Evolutionary conservation across 768 basidiomycete species (phyloP), one percentile per base, ranked within the genome.

Genomic region (Boletus speciosus): DNA sequence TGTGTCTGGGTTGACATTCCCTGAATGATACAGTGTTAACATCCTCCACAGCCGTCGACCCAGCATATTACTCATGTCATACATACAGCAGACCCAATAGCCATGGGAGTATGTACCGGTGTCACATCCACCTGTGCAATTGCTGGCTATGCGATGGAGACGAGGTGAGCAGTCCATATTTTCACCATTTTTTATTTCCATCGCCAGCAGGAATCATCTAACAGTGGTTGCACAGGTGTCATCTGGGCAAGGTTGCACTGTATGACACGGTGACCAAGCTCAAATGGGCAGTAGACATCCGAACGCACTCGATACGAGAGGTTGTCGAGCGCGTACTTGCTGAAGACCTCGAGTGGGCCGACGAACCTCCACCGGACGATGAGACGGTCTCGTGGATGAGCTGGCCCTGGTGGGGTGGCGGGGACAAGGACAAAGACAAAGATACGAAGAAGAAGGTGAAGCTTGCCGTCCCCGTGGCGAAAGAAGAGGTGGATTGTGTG

Each of bases 51-150:
- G 86, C 88, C 86, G 0, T 84, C 85, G 2, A 77, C 78, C 0
- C 81, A 84, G 4, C 88, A 90, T 58, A 76, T 96, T 39, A 93
- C 88, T 0, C 93, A 98, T 63, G 78, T 98, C 8, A 96, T 90
- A 64, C 88, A 98, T 66, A 98, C 89, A 1, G 95, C 88, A 21
- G 96, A 98, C 76, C 95, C 95, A 0, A 90, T 98, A 35, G 82
- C 95, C 4, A 89, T 90, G 82, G 90, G 90, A 1, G 78, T 78
- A 0, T 94, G 92, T 64, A 93, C 76, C 12, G 93, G 92, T 12
- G 75, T 88, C 1, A 74, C 80, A 9, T 94, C 89, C 0, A 71
- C 80, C 1, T 99, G 96, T 68, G 83, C 86, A 15, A 79, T 90
- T 34, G 92, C 76, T 0, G 95, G 96, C 1, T 95, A 90, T 63